Conservation (phyloP, 2,329 filamentous ascomycete genomes). For the Pseudogymnoascus sp. region DNA sequence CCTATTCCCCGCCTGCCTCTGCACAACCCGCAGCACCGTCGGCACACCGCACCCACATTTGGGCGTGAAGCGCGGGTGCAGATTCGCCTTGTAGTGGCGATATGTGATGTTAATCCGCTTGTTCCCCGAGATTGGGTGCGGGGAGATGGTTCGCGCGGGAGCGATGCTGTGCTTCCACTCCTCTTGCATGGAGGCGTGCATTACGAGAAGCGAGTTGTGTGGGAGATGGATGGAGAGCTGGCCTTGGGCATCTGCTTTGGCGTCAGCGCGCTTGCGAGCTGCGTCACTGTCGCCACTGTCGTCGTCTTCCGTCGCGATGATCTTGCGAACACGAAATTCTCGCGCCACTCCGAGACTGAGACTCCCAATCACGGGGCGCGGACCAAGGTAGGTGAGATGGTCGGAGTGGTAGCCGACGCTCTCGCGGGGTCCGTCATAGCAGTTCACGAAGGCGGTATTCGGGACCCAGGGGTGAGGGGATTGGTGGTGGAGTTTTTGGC, state of each 20-base stretch:
- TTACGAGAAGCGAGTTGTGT: slow-evolving; percentile 87
- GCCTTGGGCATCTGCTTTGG: slow-evolving; percentile 57
- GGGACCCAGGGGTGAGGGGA: slow-evolving; percentile 68
- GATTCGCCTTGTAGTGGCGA: slow-evolving; percentile 69
- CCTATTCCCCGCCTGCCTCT: slow-evolving; percentile 67
- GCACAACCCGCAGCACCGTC: slow-evolving; percentile 67
- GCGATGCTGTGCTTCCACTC: slow-evolving; percentile 89
- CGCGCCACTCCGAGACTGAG: slow-evolving; percentile 86
- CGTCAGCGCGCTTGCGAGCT: slow-evolving; percentile 33
- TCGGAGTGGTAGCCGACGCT: slow-evolving; percentile 90
- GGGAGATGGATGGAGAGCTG: slow-evolving; percentile 91
- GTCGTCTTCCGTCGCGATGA: slow-evolving; percentile 55
- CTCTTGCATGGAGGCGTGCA: slow-evolving; percentile 98
- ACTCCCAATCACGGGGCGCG: slow-evolving; percentile 80
- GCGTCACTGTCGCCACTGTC: slow-evolving; percentile 9
- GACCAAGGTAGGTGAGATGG: slow-evolving; percentile 87
- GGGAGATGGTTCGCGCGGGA: slow-evolving; percentile 69
- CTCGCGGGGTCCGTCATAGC: slow-evolving; percentile 75
- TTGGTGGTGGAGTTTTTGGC: slow-evolving; percentile 70
- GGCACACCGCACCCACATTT: slow-evolving; percentile 70
- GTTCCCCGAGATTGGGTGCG: slow-evolving; percentile 75
- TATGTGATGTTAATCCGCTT: slow-evolving; percentile 92
- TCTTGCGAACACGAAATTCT: slow-evolving; percentile 79
- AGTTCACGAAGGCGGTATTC: slow-evolving; percentile 92
- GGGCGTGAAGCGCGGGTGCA: slow-evolving; percentile 74